A percentile compares a stretch with the other conserved stretches of the same genome.
phyloP scores from a whole-genome alignment of 148 eudicot genomes.

The Diospyros kaki region DNA sequence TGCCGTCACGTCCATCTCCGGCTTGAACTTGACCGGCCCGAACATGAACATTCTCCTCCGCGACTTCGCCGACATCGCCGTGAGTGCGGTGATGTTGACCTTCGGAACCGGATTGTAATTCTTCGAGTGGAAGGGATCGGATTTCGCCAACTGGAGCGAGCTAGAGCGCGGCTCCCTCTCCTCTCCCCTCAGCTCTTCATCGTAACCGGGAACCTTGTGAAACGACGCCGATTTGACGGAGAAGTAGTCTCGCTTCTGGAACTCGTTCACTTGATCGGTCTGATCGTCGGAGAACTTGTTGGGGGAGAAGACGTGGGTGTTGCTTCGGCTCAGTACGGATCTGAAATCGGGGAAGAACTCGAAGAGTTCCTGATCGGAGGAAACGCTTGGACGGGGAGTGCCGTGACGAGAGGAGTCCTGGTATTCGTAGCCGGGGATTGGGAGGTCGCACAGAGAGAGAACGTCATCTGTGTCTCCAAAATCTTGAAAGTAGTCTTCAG shows the following conservation, averaged over 20 bases:
- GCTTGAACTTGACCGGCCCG: slow-evolving; percentile 38
- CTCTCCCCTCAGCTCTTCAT: not conserved
- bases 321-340: not conserved
- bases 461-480: too few relatives aligned
- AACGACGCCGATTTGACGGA: not conserved
- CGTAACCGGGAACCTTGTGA: not conserved
- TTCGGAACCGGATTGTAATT: slow-evolving; percentile 16
- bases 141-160: not conserved
- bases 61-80: slow-evolving; percentile 27
- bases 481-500: too few relatives aligned
- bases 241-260: not conserved
- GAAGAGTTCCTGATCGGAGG: not conserved
- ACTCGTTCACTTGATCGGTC: not conserved
- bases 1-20: slow-evolving; percentile 32
- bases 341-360: not conserved
- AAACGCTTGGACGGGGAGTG: not conserved
- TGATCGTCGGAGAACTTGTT: not conserved
- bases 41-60: slow-evolving; percentile 35
- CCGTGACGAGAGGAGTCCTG: too few relatives aligned
- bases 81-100: slow-evolving; percentile 29
- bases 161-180: slow-evolving; percentile 5
- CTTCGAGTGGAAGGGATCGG: not conserved
- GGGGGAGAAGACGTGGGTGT: not conserved
- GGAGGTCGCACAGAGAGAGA: too few relatives aligned
- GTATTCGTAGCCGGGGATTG: too few relatives aligned